Percentiles rank a stretch among this genome's conserved stretches.
These are phyloP conservation scores for Stachybotrys chartarum DNA, from an alignment of 2,329 filamentous ascomycete genomes.

Conservation along the genomic window DNA sequence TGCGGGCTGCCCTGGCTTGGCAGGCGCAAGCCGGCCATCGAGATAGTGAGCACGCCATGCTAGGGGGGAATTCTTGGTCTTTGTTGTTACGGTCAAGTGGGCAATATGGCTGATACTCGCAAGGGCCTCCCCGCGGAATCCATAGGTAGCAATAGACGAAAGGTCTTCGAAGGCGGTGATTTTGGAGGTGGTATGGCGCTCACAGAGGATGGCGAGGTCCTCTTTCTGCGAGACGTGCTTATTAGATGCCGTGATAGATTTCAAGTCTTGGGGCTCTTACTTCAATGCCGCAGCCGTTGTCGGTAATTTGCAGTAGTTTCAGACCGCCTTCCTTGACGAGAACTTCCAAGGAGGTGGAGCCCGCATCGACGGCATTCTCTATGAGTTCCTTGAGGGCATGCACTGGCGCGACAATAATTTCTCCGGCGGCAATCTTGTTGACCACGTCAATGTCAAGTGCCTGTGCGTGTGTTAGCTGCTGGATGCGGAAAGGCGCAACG, in stretches of 20 bases:
- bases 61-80: conserved; percentile 77
- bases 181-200: conserved; percentile 96
- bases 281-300: conserved; percentile 94
- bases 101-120: conserved; percentile 98
- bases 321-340: conserved; percentile 91
- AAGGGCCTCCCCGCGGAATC: conserved; percentile 93
- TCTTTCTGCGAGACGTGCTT: conserved; percentile 55
- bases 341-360: conserved; percentile 83
- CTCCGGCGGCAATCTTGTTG: conserved; percentile 96
- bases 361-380: conserved; percentile 96
- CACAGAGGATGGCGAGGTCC: conserved; percentile 84
- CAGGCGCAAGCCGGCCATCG: conserved; percentile 70
- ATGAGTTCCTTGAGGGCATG: conserved; percentile 95
- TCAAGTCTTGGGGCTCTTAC: conserved; percentile 37
- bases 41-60: conserved; percentile 89
- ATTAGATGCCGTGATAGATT: neutral
- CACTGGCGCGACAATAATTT: conserved; percentile 96
- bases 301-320: conserved; percentile 92
- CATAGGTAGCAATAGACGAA: conserved; percentile 84
- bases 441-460: conserved; percentile 87
- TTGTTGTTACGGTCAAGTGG: conserved; percentile 90
- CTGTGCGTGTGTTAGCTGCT: conserved; percentile 32
- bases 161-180: conserved; percentile 90
- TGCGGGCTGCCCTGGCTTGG: conserved; percentile 79
- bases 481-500: neutral